Percentiles rank a stretch among this genome's conserved stretches.
These are phyloP conservation scores for Proliferodiscus dingleyae DNA, from an alignment of 2,329 filamentous ascomycete species.

Conservation along the genomic window DNA sequence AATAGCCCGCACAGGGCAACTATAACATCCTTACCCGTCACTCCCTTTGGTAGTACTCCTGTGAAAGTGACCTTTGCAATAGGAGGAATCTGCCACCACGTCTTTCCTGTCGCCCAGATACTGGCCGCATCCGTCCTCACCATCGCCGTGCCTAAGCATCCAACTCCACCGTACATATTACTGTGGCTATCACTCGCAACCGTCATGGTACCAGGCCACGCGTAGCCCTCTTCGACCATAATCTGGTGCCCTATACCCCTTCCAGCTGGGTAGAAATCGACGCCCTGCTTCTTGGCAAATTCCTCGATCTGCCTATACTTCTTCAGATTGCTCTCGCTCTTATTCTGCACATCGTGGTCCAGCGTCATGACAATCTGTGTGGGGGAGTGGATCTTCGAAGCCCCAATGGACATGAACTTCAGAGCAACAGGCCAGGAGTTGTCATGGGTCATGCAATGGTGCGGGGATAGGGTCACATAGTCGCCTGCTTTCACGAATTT, in stretches of 20 bases:
- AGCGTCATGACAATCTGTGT: slow-evolving; percentile 76
- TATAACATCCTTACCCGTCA: slow-evolving; percentile 92
- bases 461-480: slow-evolving; percentile 72
- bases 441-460: slow-evolving; percentile 81
- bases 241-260: slow-evolving; percentile 86
- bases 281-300: slow-evolving; percentile 73
- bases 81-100: slow-evolving; percentile 87
- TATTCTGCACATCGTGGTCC: slow-evolving; percentile 88
- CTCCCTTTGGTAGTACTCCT: slow-evolving; percentile 69
- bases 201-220: slow-evolving; percentile 78
- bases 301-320: slow-evolving; percentile 80
- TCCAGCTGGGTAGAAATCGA: slow-evolving; percentile 73
- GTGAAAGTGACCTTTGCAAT: slow-evolving; percentile 75
- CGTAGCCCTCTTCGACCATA: slow-evolving; percentile 81
- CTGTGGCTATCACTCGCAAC: slow-evolving; percentile 76
- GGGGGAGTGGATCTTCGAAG: slow-evolving; percentile 65
- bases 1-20: slow-evolving; percentile 83
- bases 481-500: slow-evolving; percentile 77
- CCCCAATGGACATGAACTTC: slow-evolving; percentile 82
- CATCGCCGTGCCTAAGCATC: slow-evolving; percentile 71
- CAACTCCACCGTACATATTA: slow-evolving; percentile 80
- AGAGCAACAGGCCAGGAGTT: slow-evolving; percentile 70
- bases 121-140: slow-evolving; percentile 83
- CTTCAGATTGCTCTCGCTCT: slow-evolving; percentile 68
- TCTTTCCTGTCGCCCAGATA: slow-evolving; percentile 78